A percentile compares a stretch with the other conserved stretches of the same genome.
These are phyloP conservation scores for Dictyostelium purpureum DNA, from an alignment of 78 protist genomes.

Conservation along the genomic window DNA sequence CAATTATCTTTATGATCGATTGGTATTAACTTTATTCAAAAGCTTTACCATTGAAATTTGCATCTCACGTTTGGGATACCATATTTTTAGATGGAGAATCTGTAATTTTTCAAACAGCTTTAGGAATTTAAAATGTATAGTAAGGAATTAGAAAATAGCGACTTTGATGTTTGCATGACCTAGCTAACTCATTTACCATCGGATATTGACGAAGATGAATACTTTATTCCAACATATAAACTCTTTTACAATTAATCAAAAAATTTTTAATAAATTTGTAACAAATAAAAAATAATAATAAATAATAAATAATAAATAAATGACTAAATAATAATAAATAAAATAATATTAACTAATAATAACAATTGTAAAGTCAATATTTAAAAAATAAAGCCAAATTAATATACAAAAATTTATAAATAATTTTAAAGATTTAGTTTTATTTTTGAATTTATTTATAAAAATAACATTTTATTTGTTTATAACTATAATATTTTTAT, in stretches of 20 bases:
- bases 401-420: too few species aligned
- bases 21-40: conserved; percentile 92
- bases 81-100: conserved; percentile 82
- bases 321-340: too few species aligned
- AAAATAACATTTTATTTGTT: too few species aligned
- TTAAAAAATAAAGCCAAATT: too few species aligned
- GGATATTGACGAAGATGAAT: conserved; percentile 67
- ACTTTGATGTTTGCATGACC: conserved; percentile 69
- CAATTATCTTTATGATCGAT: conserved; percentile 86
- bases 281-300: not conserved
- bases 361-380: too few species aligned
- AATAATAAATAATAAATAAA: too few species aligned
- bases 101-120: conserved; percentile 63
- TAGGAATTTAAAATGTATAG: conserved; percentile 69
- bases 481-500: too few species aligned
- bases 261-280: conserved; percentile 31
- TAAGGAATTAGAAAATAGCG: conserved; percentile 51
- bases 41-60: conserved; percentile 87
- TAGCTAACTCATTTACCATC: conserved; percentile 62
- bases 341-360: too few species aligned
- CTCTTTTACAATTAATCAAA: conserved; percentile 40
- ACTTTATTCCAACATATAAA: conserved; percentile 57
- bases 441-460: too few species aligned
- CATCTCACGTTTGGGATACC: conserved; percentile 91
- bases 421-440: too few species aligned